phyloP scores from a whole-genome alignment of 169 alveolate species.

The Plasmodium gonderi region DNA sequence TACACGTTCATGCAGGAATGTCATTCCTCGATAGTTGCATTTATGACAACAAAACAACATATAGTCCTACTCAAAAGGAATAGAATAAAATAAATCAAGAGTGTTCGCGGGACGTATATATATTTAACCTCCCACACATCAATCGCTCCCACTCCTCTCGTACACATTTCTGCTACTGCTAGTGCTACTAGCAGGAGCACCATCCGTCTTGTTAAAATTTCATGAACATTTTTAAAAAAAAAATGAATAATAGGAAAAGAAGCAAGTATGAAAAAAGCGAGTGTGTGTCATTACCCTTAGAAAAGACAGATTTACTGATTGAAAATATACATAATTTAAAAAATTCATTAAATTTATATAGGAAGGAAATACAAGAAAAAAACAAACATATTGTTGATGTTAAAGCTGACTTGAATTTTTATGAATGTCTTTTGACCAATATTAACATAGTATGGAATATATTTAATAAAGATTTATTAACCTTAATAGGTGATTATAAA shows the following conservation, averaged over 20 bases:
- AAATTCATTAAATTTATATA: conserved; percentile 32
- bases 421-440: conserved; percentile 28
- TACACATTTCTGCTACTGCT: too few species aligned
- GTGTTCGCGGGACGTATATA: too few species aligned
- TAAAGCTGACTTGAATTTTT: conserved; percentile 5
- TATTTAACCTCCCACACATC: too few species aligned
- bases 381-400: conserved; percentile 27
- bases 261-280: conserved; percentile 35
- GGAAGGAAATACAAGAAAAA: conserved; percentile 56
- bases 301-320: conserved; percentile 47
- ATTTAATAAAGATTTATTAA: conserved; percentile 46
- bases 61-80: too few species aligned
- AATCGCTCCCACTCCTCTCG: too few species aligned
- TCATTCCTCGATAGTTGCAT: too few species aligned
- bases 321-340: conserved; percentile 48
- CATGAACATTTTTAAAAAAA: neutral
- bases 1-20: too few species aligned
- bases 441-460: conserved; percentile 49
- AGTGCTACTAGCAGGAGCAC: too few species aligned
- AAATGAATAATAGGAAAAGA: conserved; percentile 57
- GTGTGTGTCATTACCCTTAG: conserved; percentile 47
- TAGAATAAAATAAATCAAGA: too few species aligned
- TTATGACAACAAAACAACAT: too few species aligned
- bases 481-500: neutral
- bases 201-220: neutral